Evolutionary conservation across 2,329 filamentous ascomycete genomes (phyloP).

Genomic region (Microdochium paspali): DNA sequence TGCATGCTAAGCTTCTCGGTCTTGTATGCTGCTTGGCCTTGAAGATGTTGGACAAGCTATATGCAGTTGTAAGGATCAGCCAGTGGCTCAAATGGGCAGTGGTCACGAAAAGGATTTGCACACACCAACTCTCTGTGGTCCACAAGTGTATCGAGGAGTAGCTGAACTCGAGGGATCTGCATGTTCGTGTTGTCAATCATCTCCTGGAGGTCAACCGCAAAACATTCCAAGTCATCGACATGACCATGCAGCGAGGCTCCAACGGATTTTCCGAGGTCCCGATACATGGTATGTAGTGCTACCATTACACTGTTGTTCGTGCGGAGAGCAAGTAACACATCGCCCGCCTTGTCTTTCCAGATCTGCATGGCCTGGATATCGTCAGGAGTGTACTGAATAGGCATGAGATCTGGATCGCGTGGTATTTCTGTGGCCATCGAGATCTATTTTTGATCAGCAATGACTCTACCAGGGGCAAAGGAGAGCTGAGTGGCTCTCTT

Average conservation of each 20-base stretch:
- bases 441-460: background rate
- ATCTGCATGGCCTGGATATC: constrained; percentile 20
- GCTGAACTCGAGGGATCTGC: constrained; percentile 16
- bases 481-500: background rate
- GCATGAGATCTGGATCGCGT: background rate
- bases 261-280: too few species aligned
- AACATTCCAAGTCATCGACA: background rate
- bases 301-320: background rate
- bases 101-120: constrained; percentile 17
- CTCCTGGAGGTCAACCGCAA: constrained; percentile 7
- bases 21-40: constrained; percentile 11
- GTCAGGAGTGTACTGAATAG: constrained; percentile 12
- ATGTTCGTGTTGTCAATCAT: constrained; percentile 11
- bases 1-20: constrained; percentile 13
- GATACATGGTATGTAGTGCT: too few species aligned
- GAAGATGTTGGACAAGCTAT: constrained; percentile 12
- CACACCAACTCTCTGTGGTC: constrained; percentile 19
- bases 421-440: background rate
- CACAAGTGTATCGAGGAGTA: constrained; percentile 1
- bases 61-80: constrained; percentile 22
- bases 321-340: constrained; percentile 8
- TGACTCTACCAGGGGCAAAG: background rate
- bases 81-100: too few species aligned
- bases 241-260: background rate
- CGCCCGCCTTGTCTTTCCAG: constrained; percentile 16